phyloP scores from a whole-genome alignment of 2,329 filamentous ascomycete genomes.

The Ophiostoma novo-ulmi region DNA sequence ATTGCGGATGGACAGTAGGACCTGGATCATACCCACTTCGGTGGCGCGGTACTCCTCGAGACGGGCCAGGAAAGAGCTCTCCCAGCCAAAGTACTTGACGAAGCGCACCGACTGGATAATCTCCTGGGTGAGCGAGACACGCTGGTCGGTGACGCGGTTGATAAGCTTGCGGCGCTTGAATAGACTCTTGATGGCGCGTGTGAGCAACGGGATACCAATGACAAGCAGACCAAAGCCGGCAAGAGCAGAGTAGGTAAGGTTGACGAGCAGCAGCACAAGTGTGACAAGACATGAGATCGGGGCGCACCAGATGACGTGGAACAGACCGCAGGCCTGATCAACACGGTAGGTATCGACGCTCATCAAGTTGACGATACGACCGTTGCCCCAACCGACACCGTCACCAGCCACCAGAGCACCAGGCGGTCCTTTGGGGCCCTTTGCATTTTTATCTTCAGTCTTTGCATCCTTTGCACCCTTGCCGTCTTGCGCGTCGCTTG shows the following conservation, averaged over 20 bases:
- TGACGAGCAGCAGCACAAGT: constrained; percentile 73
- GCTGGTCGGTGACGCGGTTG: constrained; percentile 90
- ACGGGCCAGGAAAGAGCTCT: constrained; percentile 74
- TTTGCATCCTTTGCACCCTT: background rate
- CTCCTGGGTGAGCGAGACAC: constrained; percentile 86
- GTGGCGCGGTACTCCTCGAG: constrained; percentile 66
- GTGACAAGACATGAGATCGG: constrained; percentile 75
- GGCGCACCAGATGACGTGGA: constrained; percentile 87
- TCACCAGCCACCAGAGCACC: constrained; percentile 50
- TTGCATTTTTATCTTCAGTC: background rate
- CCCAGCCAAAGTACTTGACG: constrained; percentile 97
- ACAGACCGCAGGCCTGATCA: constrained; percentile 80
- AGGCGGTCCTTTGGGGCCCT: background rate
- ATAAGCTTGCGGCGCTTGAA: constrained; percentile 71
- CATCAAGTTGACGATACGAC: constrained; percentile 88
- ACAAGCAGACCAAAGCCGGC: constrained; percentile 81
- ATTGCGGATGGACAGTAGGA: constrained; percentile 76
- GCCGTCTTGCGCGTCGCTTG: background rate
- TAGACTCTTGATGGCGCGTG: constrained; percentile 68
- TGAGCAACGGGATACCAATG: constrained; percentile 71
- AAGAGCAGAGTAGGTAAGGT: constrained; percentile 83
- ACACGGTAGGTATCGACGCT: constrained; percentile 91
- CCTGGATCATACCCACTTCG: constrained; percentile 80
- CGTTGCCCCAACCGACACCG: constrained; percentile 84
- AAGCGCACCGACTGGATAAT: constrained; percentile 87